Base-by-base conservation (phyloP, 257 asterid species). In the Apocynum venetum region DNA sequence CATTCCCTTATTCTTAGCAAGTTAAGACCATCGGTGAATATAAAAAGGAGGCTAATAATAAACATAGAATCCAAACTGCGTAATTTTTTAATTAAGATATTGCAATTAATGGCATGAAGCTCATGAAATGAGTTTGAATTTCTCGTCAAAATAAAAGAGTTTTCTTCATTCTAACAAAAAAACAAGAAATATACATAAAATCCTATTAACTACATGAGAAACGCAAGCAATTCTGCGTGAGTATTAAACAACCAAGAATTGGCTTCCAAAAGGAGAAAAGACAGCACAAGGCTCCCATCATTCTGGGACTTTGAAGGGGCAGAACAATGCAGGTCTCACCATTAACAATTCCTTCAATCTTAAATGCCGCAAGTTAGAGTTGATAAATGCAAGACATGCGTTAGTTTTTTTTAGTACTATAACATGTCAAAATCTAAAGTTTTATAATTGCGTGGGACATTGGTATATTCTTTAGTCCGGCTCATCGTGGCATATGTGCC, bases 251-350 rank as follows among this genome's bases (percentile, higher is more conserved):
- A 63, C 69, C 15, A 36, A 36, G 25, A 36, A 64, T 15, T 64
- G n/a, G 71, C 7, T 2, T 11, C 17, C 71, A 25, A 68, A 52
- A 1, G 36, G 47, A n/a, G 76, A 52, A 66, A 51, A 49, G 15
- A 49, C 46, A 15, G 11, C 78, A 77, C 31, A 44, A 72, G 35
- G 65, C 76, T 52, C 65, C 76, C 43, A 17, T 31, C 41, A 10
- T 11, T 36, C 19, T 64, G 9, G 11, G n/a, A 36, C 47, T 38
- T 36, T 41, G n/a, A 64, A 63, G 47, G 9, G 47, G n/a, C 19
- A 64, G n/a, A 20, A 38, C 20, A 41, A 11, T 38, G 10, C 47
- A 36, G 47, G n/a, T 38, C 47, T 36, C 71, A 13, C 20, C 71
- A 47, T 64, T 64, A 38, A 53, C 8, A 44, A 55, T 38, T 38